Percentiles rank a stretch among this genome's conserved stretches.
Conservation (phyloP, 495 filamentous ascomycete species). For the Amniculicola lignicola region DNA sequence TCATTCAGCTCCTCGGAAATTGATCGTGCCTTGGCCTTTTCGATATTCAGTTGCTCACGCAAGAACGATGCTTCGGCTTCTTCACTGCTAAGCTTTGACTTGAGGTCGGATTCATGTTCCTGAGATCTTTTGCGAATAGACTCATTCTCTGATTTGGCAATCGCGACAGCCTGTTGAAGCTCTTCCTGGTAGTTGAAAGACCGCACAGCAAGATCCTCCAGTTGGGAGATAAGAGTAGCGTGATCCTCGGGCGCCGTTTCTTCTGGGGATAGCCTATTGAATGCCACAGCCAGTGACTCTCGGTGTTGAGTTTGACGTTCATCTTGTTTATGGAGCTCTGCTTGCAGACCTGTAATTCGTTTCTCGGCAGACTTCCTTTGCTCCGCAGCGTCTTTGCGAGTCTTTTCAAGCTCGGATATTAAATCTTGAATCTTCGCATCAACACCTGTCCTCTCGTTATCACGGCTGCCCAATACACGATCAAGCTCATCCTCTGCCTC, state of each 20-base stretch:
- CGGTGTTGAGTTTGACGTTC: conserved; percentile 53
- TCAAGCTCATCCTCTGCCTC: conserved; percentile 89
- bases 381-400: conserved; percentile 55
- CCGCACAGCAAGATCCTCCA: conserved; percentile 51
- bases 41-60: conserved; percentile 49
- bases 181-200: conserved; percentile 39
- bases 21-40: conserved; percentile 55
- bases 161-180: conserved; percentile 40
- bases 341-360: conserved; percentile 50
- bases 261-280: conserved; percentile 59
- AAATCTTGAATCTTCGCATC: conserved; percentile 68
- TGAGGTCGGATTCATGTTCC: conserved; percentile 30
- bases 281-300: conserved; percentile 58
- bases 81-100: conserved; percentile 17
- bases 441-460: conserved; percentile 67
- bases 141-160: conserved; percentile 42
- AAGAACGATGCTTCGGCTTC: conserved; percentile 27
- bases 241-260: conserved; percentile 56
- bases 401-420: conserved; percentile 64
- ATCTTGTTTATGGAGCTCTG: conserved; percentile 45
- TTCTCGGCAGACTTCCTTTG: conserved; percentile 52
- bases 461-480: conserved; percentile 72
- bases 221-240: conserved; percentile 56
- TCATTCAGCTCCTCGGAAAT: conserved; percentile 64
- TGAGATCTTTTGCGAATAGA: conserved; percentile 34